Percentiles rank a stretch among this genome's conserved stretches.
Conservation (phyloP, 2,329 filamentous ascomycete species). For the Pezicula radicicola region DNA sequence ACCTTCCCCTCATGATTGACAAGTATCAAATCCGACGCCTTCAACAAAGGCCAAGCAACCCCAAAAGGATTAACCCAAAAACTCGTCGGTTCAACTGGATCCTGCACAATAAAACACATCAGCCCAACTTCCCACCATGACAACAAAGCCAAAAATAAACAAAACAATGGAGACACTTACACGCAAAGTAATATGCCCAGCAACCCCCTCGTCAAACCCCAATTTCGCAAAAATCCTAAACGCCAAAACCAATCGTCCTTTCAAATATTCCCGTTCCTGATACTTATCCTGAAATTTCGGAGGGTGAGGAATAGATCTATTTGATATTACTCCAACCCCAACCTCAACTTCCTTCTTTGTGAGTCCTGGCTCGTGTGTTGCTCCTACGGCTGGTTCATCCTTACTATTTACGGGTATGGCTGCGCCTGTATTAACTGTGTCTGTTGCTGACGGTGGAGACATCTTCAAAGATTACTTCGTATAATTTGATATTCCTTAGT, state of each 20-base stretch:
- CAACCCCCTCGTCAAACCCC: slow-evolving; percentile 43
- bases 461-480: no score
- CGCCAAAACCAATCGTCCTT: slow-evolving; percentile 41
- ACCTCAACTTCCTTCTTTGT: slow-evolving; percentile 1
- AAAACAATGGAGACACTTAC: slow-evolving; percentile 13
- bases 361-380: slow-evolving; percentile 18
- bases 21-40: slow-evolving; percentile 63
- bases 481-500: no score
- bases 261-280: slow-evolving; percentile 32
- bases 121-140: not conserved
- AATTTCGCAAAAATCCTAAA: slow-evolving; percentile 45
- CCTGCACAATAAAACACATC: slow-evolving; percentile 12
- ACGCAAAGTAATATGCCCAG: slow-evolving; percentile 41
- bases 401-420: no score
- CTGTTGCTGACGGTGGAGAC: no score
- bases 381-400: not conserved
- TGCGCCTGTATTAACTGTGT: no score
- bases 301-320: not conserved
- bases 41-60: slow-evolving; percentile 41
- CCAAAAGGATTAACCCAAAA: slow-evolving; percentile 33
- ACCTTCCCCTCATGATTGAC: slow-evolving; percentile 60
- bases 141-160: not conserved
- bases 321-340: no score
- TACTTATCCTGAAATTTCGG: slow-evolving; percentile 27
- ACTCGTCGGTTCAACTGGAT: slow-evolving; percentile 28